These are phyloP conservation scores for Ophiostoma triangulosporum DNA, from an alignment of 2,329 filamentous ascomycete genomes.

Conservation along the genomic window DNA sequence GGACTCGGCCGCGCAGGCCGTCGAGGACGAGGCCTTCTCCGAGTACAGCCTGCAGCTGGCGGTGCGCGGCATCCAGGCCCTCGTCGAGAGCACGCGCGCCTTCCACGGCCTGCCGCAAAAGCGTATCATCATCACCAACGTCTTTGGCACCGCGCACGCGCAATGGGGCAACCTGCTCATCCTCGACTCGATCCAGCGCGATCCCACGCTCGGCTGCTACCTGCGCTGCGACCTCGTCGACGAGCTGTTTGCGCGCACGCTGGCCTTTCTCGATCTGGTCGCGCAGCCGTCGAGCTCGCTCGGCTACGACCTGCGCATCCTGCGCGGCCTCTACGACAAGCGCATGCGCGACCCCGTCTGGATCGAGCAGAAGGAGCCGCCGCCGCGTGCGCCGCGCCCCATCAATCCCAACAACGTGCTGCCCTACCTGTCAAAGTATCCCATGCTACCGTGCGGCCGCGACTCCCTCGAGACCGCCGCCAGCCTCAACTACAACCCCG, in stretches of 20 bases:
- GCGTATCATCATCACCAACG: conserved; percentile 80
- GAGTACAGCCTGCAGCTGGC: conserved; percentile 40
- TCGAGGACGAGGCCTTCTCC: conserved; percentile 19
- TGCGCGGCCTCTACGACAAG: conserved; percentile 35
- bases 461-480: background rate
- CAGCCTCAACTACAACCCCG: background rate
- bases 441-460: background rate
- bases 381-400: background rate
- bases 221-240: conserved; percentile 44
- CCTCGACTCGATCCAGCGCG: conserved; percentile 67
- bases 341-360: conserved; percentile 1
- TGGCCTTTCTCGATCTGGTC: conserved; percentile 58
- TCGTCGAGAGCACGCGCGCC: conserved; percentile 73
- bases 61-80: conserved; percentile 52
- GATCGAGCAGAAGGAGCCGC: background rate
- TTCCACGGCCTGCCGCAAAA: conserved; percentile 53
- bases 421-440: background rate
- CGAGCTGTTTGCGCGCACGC: conserved; percentile 56
- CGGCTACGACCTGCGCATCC: conserved; percentile 57
- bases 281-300: conserved; percentile 64
- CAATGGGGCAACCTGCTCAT: conserved; percentile 96
- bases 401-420: background rate
- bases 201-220: conserved; percentile 44
- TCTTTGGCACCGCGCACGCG: conserved; percentile 92
- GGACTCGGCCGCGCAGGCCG: background rate